These are phyloP conservation scores for Tephrocybe rancida DNA, from an alignment of 768 basidiomycete genomes.

Conservation along the genomic window DNA sequence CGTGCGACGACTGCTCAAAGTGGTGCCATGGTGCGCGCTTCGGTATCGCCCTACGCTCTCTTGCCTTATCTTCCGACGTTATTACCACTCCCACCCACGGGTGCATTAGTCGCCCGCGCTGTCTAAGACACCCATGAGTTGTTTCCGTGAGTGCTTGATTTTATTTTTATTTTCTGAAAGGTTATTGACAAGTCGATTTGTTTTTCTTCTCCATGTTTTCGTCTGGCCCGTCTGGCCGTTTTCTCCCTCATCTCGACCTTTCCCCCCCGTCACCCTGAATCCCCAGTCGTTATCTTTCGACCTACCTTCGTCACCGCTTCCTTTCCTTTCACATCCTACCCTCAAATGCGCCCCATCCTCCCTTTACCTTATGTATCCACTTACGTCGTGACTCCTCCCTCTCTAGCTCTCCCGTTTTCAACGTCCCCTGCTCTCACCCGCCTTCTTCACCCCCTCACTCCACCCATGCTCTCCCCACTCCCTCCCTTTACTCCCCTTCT, in stretches of 20 bases:
- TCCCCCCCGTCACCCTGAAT: neutral
- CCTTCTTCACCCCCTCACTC: no score
- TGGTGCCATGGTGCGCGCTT: conserved; percentile 87
- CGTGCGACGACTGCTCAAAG: conserved; percentile 73
- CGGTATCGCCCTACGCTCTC: conserved; percentile 59
- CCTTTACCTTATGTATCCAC: no score
- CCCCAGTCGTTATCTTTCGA: neutral
- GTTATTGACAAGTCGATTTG: no score
- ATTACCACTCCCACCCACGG: conserved; percentile 6
- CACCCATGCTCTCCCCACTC: no score
- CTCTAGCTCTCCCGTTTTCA: no score
- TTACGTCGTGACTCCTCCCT: no score
- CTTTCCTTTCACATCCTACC: no score
- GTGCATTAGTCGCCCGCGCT: conserved; percentile 76
- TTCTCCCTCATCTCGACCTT: conserved; percentile 8
- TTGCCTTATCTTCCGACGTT: conserved; percentile 16
- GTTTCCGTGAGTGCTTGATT: conserved; percentile 52
- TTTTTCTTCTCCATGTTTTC: conserved; percentile 6
- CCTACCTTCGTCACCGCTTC: neutral
- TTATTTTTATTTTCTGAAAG: no score
- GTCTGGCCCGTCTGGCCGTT: neutral
- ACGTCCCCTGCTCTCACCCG: no score
- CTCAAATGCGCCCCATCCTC: no score
- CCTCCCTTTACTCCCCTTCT: no score
- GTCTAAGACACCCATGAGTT: conserved; percentile 54